A percentile compares a stretch with the other conserved stretches of the same genome.
phyloP scores from a whole-genome alignment of 345 rosid genomes.

The Brassica carinata region DNA sequence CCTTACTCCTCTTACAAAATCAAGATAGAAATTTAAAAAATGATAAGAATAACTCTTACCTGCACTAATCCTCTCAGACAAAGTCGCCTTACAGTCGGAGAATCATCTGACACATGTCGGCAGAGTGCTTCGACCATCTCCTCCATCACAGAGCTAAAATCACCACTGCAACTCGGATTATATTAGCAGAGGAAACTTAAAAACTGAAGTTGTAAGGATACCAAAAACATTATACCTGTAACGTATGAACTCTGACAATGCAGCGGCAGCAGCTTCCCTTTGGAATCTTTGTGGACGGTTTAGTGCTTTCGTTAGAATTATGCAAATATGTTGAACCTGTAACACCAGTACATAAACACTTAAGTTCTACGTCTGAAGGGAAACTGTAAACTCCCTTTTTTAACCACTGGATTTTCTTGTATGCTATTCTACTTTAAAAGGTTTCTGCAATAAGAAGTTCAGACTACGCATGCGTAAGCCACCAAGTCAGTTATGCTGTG shows the following conservation, averaged over 20 bases:
- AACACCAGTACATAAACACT: conserved; percentile 26
- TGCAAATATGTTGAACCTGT: conserved; percentile 79
- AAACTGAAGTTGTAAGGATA: conserved; percentile 2
- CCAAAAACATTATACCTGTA: conserved; percentile 57
- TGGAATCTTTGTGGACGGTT: conserved; percentile 69
- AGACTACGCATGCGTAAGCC: conserved; percentile 3
- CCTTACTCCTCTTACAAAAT: too few species aligned
- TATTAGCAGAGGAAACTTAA: conserved; percentile 25
- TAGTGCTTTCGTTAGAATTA: conserved; percentile 73
- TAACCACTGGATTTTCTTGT: neutral
- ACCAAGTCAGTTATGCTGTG: conserved; percentile 7
- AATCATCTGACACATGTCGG: conserved; percentile 92
- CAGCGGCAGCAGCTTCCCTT: conserved; percentile 98
- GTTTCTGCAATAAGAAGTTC: neutral
- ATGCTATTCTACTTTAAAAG: neutral
- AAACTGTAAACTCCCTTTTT: conserved; percentile 15
- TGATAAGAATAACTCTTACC: conserved; percentile 42
- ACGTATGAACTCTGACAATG: conserved; percentile 87
- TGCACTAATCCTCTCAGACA: conserved; percentile 93
- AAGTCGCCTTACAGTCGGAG: conserved; percentile 91
- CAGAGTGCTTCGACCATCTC: conserved; percentile 94
- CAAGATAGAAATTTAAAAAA: too few species aligned
- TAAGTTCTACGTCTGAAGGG: conserved; percentile 16
- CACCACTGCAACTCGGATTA: conserved; percentile 61
- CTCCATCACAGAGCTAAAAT: conserved; percentile 72